A percentile compares a stretch with the other conserved stretches of the same genome.
Conservation (phyloP, 1,284 basidiomycete genomes). For the Bjerkandera adusta region DNA sequence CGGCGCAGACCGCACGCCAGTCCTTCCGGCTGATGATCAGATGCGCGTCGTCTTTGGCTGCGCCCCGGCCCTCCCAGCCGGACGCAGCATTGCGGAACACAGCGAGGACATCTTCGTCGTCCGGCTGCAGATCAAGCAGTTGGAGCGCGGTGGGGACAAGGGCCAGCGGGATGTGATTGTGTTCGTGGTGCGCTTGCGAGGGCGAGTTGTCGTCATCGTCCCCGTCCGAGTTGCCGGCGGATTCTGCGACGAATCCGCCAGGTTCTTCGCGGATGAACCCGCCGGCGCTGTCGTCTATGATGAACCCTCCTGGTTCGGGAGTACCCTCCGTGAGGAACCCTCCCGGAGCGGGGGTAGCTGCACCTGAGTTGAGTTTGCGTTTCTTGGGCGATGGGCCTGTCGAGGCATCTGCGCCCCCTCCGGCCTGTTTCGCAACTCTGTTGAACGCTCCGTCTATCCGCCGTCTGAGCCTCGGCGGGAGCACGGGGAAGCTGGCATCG, state of each 20-base stretch:
- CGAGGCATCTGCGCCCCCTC: neutral
- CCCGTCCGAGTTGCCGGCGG: neutral
- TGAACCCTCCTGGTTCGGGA: slow-evolving; percentile 17
- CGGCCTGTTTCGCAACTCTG: slow-evolving; percentile 8
- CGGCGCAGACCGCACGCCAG: slow-evolving; percentile 73
- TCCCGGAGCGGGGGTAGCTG: slow-evolving; percentile 11
- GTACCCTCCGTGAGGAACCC: slow-evolving; percentile 16
- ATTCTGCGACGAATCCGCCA: slow-evolving; percentile 11
- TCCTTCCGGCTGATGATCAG: slow-evolving; percentile 54
- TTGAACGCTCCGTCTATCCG: slow-evolving; percentile 30
- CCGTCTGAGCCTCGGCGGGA: slow-evolving; percentile 19
- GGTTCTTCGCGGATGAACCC: slow-evolving; percentile 12
- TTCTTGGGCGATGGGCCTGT: slow-evolving; percentile 19
- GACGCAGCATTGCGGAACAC: slow-evolving; percentile 72
- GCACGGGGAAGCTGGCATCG: slow-evolving; percentile 22
- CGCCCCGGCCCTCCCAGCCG: slow-evolving; percentile 47
- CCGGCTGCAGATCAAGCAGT: slow-evolving; percentile 58
- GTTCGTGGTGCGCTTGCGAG: neutral
- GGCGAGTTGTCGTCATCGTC: slow-evolving; percentile 3
- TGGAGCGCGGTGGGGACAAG: slow-evolving; percentile 63
- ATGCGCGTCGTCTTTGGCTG: slow-evolving; percentile 20
- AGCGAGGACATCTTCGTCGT: slow-evolving; percentile 63
- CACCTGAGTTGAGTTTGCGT: slow-evolving; percentile 16
- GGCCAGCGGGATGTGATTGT: slow-evolving; percentile 45
- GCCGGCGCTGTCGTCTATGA: slow-evolving; percentile 10